Conservation (phyloP, 345 rosid species). For the Psidium guajava region DNA sequence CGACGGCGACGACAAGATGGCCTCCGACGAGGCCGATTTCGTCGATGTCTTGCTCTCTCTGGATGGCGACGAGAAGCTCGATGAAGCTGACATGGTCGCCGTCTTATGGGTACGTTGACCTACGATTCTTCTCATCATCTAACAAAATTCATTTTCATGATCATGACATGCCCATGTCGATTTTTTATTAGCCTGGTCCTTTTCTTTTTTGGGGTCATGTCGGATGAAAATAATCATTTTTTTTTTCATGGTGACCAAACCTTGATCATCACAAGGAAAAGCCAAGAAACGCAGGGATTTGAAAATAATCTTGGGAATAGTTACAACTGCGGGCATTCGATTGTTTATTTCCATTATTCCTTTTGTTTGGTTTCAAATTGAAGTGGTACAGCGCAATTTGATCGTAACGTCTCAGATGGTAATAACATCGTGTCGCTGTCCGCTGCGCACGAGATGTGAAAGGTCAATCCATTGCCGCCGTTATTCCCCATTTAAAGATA, state of each 20-base stretch:
- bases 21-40: constrained; percentile 38
- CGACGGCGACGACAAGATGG: constrained; percentile 1
- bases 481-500: not conserved
- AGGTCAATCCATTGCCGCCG: not conserved
- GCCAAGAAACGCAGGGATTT: not conserved
- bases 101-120: constrained; percentile 58
- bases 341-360: not conserved
- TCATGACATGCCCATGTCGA: not conserved
- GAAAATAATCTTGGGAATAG: not conserved
- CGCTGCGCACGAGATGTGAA: not conserved
- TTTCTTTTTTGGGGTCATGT: not conserved
- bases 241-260: not conserved
- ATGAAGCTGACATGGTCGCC: constrained; percentile 80
- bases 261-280: not conserved
- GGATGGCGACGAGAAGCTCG: constrained; percentile 62
- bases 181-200: not conserved
- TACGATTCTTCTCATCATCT: not conserved
- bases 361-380: not conserved
- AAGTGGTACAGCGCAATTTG: not conserved
- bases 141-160: not conserved
- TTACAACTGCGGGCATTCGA: not conserved
- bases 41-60: constrained; percentile 71
- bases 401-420: not conserved
- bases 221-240: not conserved
- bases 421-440: not conserved